Conservation (phyloP, 495 filamentous ascomycete genomes). For the Penicillium simplicissimum region DNA sequence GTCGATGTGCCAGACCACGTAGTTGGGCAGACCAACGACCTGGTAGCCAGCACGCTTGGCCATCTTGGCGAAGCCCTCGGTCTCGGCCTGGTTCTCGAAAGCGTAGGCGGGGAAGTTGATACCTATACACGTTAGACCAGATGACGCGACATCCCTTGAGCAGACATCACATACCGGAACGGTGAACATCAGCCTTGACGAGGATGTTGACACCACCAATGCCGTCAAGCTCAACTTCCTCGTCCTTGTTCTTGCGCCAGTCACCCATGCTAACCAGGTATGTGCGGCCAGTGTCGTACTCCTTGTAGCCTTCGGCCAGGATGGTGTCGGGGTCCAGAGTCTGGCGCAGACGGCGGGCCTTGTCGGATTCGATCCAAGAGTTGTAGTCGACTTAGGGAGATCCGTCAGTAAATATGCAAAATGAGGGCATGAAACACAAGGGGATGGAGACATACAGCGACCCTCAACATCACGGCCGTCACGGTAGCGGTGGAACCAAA, state of each 20-base stretch:
- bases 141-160: not conserved
- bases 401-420: not conserved
- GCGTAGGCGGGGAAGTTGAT: constrained; percentile 97
- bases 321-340: constrained; percentile 76
- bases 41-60: constrained; percentile 94
- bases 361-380: constrained; percentile 94
- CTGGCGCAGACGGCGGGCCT: constrained; percentile 69
- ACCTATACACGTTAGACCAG: constrained; percentile 47
- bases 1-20: constrained; percentile 98
- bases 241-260: constrained; percentile 86
- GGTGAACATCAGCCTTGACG: constrained; percentile 95
- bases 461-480: constrained; percentile 87
- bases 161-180: constrained; percentile 64
- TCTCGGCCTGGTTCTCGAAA: constrained; percentile 99
- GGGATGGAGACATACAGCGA: constrained; percentile 64
- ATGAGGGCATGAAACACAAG: too few relatives aligned
- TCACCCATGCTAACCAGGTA: constrained; percentile 88
- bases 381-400: constrained; percentile 88
- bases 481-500: constrained; percentile 96
- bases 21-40: constrained; percentile 92
- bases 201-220: constrained; percentile 97
- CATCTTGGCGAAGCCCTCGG: constrained; percentile 98
- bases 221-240: constrained; percentile 88
- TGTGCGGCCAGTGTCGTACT: constrained; percentile 85
- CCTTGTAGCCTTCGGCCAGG: constrained; percentile 91